Conservation (phyloP, 2,329 filamentous ascomycete genomes). For the Trichoderma asperellum region DNA sequence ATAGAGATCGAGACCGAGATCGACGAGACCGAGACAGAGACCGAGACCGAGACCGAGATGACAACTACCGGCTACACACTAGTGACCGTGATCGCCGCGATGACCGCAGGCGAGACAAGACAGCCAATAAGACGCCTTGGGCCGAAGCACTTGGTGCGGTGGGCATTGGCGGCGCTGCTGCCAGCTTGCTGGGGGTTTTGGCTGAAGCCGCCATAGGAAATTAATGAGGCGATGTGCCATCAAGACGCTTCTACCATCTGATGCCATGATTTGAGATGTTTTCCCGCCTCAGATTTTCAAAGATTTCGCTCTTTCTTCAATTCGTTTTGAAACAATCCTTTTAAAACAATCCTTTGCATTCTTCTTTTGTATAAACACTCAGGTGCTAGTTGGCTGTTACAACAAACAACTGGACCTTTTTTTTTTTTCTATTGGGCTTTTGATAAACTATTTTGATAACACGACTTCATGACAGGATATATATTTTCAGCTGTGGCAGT, state of each 20-base stretch:
- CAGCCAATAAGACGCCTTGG: conserved; percentile 51
- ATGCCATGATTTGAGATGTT: neutral
- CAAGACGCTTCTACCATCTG: neutral
- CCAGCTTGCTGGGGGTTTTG: conserved; percentile 60
- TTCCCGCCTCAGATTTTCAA: neutral
- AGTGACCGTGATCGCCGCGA: conserved; percentile 46
- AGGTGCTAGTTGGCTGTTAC: neutral
- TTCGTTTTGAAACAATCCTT: neutral
- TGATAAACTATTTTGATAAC: neutral
- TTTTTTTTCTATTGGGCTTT: neutral
- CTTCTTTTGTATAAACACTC: neutral
- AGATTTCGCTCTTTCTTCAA: neutral
- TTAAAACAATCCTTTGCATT: neutral
- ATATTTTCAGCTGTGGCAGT: neutral
- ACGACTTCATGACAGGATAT: neutral
- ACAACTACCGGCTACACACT: conserved; percentile 36
- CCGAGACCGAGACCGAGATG: conserved; percentile 39
- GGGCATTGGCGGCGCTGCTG: conserved; percentile 64
- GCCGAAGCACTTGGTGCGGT: conserved; percentile 61
- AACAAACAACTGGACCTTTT: neutral
- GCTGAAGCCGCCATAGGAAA: conserved; percentile 56
- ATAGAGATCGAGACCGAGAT: conserved; percentile 3
- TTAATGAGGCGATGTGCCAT: neutral
- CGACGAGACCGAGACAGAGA: conserved; percentile 42
- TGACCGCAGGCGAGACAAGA: conserved; percentile 44